Conservation (phyloP, 768 basidiomycete species). For the Termitomyces sp. region DNA sequence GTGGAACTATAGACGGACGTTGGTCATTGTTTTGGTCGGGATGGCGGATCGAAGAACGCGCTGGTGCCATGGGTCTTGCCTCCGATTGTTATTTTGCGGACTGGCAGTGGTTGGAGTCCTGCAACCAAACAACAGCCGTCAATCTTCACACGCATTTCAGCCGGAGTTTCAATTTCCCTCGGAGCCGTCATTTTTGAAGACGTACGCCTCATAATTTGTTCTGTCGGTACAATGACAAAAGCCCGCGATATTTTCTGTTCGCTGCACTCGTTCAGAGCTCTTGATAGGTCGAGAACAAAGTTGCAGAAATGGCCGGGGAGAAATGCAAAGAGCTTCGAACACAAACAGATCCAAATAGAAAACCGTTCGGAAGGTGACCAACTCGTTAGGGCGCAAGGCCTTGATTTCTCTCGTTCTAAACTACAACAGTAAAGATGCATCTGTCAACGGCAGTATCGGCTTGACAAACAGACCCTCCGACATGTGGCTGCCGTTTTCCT, state of each 20-base stretch:
- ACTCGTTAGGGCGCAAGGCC: too few species aligned
- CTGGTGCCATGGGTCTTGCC: slow-evolving; percentile 80
- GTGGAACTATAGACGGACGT: slow-evolving; percentile 21
- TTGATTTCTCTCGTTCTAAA: not conserved
- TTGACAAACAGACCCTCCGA: not conserved
- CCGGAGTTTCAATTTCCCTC: slow-evolving; percentile 14
- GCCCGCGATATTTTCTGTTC: not conserved
- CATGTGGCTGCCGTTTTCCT: not conserved
- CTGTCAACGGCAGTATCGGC: not conserved
- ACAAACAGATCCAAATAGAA: not conserved
- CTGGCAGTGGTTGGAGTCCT: slow-evolving; percentile 45
- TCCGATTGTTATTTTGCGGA: slow-evolving; percentile 27
- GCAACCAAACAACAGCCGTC: slow-evolving; percentile 13
- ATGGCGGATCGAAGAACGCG: slow-evolving; percentile 53
- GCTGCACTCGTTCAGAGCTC: too few species aligned
- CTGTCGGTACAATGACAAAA: not conserved
- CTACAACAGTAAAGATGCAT: not conserved
- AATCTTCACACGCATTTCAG: slow-evolving; percentile 18
- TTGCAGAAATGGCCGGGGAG: not conserved
- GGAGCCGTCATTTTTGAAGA: not conserved
- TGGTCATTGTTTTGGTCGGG: slow-evolving; percentile 30
- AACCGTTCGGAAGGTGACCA: not conserved
- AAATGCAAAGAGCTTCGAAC: not conserved
- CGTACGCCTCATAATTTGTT: not conserved
- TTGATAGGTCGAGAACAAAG: not conserved